phyloP scores from a whole-genome alignment of 2,329 filamentous ascomycete species.

The Corinectria fuckeliana region DNA sequence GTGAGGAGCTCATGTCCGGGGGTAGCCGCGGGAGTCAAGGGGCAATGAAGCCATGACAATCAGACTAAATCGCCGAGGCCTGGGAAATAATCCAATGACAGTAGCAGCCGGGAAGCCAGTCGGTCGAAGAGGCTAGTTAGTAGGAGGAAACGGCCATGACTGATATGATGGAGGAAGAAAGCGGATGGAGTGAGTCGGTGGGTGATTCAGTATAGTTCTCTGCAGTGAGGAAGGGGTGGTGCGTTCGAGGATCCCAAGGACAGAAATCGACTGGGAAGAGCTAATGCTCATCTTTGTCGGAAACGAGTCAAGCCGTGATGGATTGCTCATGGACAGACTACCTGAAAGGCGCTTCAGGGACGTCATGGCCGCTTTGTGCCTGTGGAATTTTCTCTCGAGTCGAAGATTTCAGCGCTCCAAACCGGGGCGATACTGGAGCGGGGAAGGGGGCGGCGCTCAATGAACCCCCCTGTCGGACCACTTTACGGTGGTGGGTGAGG shows the following conservation, averaged over 20 bases:
- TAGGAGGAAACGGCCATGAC: background rate
- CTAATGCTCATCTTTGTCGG: background rate
- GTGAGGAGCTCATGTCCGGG: background rate
- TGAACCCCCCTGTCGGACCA: too few relatives aligned
- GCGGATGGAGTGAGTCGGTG: background rate
- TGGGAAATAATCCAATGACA: background rate
- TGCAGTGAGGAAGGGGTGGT: background rate
- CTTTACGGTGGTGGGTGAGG: too few relatives aligned
- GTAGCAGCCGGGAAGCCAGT: background rate
- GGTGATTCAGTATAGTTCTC: background rate
- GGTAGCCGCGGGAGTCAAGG: background rate
- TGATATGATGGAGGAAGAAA: background rate
- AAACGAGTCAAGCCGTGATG: background rate
- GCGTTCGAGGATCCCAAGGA: background rate
- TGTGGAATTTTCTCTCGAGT: background rate
- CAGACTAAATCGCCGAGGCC: conserved; percentile 1
- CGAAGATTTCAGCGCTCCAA: background rate
- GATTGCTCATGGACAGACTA: background rate
- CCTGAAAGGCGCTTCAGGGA: background rate
- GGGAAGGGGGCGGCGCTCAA: background rate
- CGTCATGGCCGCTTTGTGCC: background rate
- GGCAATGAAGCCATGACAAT: conserved; percentile 1
- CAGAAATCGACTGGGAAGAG: background rate
- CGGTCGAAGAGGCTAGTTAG: background rate
- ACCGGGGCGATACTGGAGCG: background rate